These are phyloP conservation scores for Neurospora hispaniola DNA, from an alignment of 495 filamentous ascomycete genomes.

Conservation along the genomic window DNA sequence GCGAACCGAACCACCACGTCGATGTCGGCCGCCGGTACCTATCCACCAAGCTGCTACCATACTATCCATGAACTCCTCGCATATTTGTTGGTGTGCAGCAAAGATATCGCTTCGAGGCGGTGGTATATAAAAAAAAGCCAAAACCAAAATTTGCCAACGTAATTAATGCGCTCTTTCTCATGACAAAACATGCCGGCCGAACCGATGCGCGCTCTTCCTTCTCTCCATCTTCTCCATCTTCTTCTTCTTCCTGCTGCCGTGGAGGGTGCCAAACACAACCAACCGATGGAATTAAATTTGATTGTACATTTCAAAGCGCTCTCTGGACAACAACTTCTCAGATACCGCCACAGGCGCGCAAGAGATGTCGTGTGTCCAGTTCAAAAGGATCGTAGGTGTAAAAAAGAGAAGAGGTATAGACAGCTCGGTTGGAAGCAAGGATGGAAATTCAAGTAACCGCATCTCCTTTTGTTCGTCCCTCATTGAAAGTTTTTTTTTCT, in stretches of 20 bases:
- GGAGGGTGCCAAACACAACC: neutral
- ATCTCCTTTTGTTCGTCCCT: neutral
- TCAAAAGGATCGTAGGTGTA: neutral
- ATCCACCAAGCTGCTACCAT: neutral
- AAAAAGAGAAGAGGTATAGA: neutral
- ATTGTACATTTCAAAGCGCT: neutral
- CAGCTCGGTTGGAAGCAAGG: constrained; percentile 3
- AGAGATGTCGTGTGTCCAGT: neutral
- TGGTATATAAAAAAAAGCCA: neutral
- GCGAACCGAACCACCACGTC: neutral
- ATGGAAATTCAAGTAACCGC: neutral
- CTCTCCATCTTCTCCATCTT: neutral
- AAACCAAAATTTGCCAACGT: neutral
- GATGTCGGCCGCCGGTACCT: neutral
- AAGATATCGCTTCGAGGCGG: neutral
- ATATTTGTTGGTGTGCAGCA: neutral
- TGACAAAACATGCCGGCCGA: neutral
- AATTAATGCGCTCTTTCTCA: neutral
- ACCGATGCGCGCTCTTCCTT: neutral
- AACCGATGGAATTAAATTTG: neutral
- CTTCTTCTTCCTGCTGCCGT: neutral
- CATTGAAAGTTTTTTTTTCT: neutral
- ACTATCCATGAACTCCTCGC: neutral
- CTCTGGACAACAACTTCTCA: neutral
- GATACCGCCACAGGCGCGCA: neutral